phyloP scores from a whole-genome alignment of 2,329 filamentous ascomycete species.

The Diaporthe capsici region DNA sequence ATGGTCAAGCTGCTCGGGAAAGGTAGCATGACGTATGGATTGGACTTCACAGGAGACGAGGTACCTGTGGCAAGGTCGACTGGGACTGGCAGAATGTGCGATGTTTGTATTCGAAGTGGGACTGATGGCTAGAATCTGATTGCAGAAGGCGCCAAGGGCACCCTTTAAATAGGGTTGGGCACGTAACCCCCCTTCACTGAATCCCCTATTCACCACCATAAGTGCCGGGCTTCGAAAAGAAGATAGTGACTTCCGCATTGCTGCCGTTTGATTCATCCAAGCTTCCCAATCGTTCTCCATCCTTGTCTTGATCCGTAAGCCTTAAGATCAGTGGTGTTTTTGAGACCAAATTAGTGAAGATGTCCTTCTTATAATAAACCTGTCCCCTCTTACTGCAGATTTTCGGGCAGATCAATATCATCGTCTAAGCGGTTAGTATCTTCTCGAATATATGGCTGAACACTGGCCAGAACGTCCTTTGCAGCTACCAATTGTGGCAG shows the following conservation, averaged over 20 bases:
- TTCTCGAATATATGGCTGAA: not conserved
- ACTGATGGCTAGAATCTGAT: not conserved
- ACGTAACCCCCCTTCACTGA: not conserved
- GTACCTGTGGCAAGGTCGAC: not conserved
- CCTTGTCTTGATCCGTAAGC: not conserved
- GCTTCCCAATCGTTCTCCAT: not conserved
- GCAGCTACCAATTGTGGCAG: not conserved
- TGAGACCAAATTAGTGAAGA: not conserved
- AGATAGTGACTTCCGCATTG: not conserved
- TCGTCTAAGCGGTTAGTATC: not conserved
- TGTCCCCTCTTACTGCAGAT: not conserved
- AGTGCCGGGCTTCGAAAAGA: not conserved
- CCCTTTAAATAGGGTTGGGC: not conserved
- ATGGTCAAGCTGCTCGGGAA: not conserved
- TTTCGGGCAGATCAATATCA: not conserved
- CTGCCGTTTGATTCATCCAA: not conserved
- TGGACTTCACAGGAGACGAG: not conserved
- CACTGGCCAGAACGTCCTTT: not conserved
- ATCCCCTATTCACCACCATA: not conserved
- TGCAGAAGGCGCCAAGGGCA: not conserved
- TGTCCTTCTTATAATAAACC: not conserved
- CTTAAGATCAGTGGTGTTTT: not conserved
- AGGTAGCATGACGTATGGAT: not conserved
- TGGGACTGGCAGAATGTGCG: not conserved
- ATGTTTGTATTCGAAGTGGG: not conserved